Base-by-base conservation (phyloP, 73 alveolate genomes). In the Effrenium voratum region DNA sequence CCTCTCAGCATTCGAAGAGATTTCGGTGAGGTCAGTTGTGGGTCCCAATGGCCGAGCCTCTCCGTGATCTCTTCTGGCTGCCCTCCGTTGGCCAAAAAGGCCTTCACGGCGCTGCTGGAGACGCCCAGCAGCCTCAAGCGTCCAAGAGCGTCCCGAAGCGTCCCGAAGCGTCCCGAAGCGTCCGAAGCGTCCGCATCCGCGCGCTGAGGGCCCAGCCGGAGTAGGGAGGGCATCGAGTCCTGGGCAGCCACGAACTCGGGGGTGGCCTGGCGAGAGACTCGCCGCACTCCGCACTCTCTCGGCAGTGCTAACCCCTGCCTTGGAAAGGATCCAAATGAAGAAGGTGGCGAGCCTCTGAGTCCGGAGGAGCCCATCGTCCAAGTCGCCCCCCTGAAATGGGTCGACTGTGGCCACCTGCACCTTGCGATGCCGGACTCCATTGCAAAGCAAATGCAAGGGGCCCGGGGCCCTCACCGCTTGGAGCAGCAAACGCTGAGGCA, bases 231-330 rank as follows among this genome's bases (percentile, higher is more conserved):
- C 97, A 90, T 90, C 57, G 46, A 15, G 10, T 73, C 76, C 10
- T 90, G 75, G 40, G 59, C 49, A 2, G 87, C 97, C 59, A 66
- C 97, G 16, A 90, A 90, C 97, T 90, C 97, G 19, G 97, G 97
- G 2, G 86, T 45, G 1, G 86, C 95, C 83, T 85, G 57, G 1
- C 50, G 32, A 40, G 36, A 13, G 83, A 8, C 2, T n/a, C n/a
- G n/a, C n/a, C n/a, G n/a, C 19, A 19, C 19, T 52, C 63, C 19
- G 63, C 8, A 60, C 28, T 36, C 75, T 60, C 36, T 5, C 30
- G 36, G 34, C 75, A 16, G n/a, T 60, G 30, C 28, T 60, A 60
- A 32, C 6, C 12, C 79, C 40, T 5, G 80, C 94, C 94, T 90
- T 90, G 75, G 43, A 1, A 41, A 90, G 66, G 86, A 90, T 90